These are phyloP conservation scores for Oryza glumipatula DNA, from an alignment of 176 grass and related monocot genomes.

Conservation along the genomic window DNA sequence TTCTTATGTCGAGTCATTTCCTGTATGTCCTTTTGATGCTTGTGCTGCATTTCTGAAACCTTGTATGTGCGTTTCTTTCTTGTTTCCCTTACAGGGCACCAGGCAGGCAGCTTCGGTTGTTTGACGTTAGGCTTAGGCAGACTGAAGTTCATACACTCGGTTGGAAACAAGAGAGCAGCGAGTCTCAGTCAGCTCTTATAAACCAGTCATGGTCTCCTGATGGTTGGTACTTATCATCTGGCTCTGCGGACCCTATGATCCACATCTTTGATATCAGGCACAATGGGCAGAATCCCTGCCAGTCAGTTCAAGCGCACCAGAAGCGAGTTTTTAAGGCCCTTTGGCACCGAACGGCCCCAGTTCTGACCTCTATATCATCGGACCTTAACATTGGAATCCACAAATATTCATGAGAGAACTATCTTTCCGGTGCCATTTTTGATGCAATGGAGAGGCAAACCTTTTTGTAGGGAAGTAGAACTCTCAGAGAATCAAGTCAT, in stretches of 20 bases:
- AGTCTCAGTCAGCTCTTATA: conserved; percentile 95
- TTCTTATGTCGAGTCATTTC: background rate
- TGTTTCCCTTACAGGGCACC: conserved; percentile 56
- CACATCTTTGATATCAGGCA: conserved; percentile 93
- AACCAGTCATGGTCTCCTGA: conserved; percentile 97
- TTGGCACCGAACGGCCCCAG: conserved; percentile 76
- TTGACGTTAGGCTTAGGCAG: conserved; percentile 78
- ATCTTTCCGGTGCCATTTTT: background rate
- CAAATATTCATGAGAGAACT: conserved; percentile 52
- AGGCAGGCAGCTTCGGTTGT: conserved; percentile 75
- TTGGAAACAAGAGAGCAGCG: conserved; percentile 92
- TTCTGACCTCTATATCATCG: conserved; percentile 90
- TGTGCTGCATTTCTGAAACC: conserved; percentile 19
- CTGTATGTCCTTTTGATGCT: background rate
- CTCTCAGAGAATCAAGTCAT: background rate
- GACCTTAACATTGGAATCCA: conserved; percentile 93
- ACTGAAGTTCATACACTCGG: conserved; percentile 83
- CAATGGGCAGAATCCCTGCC: conserved; percentile 64
- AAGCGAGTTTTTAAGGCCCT: conserved; percentile 97
- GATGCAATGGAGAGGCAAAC: background rate
- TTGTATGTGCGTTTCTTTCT: conserved; percentile 1
- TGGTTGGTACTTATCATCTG: conserved; percentile 78
- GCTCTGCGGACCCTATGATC: conserved; percentile 83
- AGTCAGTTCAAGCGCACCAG: conserved; percentile 82
- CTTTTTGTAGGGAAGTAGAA: conserved; percentile 5